Percentiles rank a stretch among this genome's conserved stretches.
These are phyloP conservation scores for Paxillus involutus DNA, from an alignment of 768 basidiomycete species.

Conservation along the genomic window DNA sequence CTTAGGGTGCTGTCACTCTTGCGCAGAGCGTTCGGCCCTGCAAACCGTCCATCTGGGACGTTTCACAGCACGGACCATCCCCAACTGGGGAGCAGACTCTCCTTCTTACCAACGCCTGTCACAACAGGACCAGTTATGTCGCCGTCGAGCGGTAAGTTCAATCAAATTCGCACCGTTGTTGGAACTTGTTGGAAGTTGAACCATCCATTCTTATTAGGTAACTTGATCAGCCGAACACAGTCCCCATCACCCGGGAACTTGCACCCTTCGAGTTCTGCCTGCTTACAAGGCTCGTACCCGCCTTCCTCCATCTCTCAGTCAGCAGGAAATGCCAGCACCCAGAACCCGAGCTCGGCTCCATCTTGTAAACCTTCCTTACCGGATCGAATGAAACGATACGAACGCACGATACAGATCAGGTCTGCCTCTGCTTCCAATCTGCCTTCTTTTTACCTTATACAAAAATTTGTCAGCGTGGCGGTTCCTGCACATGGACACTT, in stretches of 20 bases:
- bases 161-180: background rate
- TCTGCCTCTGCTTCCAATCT: background rate
- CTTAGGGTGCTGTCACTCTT: background rate
- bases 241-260: background rate
- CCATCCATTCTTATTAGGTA: background rate
- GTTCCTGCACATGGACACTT: background rate
- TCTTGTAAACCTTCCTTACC: background rate
- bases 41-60: background rate
- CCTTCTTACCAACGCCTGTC: background rate
- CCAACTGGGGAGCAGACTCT: background rate
- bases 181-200: background rate
- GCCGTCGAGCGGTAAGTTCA: background rate
- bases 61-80: background rate
- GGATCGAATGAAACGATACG: background rate
- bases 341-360: background rate
- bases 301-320: background rate
- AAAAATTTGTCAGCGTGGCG: background rate
- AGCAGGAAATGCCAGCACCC: background rate
- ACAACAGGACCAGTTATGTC: background rate
- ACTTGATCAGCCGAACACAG: background rate
- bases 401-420: background rate
- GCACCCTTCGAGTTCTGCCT: background rate
- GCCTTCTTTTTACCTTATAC: background rate
- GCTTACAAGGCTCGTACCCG: background rate
- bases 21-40: background rate